These are phyloP conservation scores for Fraxinus ornus DNA, from an alignment of 305 asterid genomes.

Conservation along the genomic window DNA sequence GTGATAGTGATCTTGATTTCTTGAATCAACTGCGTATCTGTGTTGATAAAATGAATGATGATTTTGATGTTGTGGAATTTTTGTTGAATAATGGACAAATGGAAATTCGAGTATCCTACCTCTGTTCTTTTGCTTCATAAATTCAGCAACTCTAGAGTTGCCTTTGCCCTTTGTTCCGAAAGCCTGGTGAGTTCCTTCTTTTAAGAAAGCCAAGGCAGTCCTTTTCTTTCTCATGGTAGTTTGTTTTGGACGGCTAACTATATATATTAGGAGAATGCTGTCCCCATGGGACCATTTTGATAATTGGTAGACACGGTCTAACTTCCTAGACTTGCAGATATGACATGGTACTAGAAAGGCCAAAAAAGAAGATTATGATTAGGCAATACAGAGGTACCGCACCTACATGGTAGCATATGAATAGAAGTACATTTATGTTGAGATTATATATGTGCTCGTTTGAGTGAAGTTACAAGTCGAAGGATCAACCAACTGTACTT, in stretches of 20 bases:
- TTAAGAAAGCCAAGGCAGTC: not conserved
- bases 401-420: not conserved
- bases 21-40: not conserved
- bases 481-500: not conserved
- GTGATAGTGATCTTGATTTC: not conserved
- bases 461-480: not conserved
- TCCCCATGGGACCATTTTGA: not conserved
- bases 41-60: constrained; percentile 1
- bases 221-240: not conserved
- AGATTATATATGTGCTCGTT: not conserved
- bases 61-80: not conserved
- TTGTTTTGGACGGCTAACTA: not conserved
- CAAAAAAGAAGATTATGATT: not conserved
- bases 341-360: not conserved
- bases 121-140: not conserved
- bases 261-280: not conserved
- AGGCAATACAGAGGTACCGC: not conserved
- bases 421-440: not conserved
- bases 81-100: not conserved
- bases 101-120: not conserved
- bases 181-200: not conserved
- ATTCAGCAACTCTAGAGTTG: not conserved
- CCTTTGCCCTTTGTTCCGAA: not conserved
- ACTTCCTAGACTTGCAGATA: not conserved
- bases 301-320: not conserved